phyloP scores from a whole-genome alignment of 176 grass and related monocot species.

The Poa annua region DNA sequence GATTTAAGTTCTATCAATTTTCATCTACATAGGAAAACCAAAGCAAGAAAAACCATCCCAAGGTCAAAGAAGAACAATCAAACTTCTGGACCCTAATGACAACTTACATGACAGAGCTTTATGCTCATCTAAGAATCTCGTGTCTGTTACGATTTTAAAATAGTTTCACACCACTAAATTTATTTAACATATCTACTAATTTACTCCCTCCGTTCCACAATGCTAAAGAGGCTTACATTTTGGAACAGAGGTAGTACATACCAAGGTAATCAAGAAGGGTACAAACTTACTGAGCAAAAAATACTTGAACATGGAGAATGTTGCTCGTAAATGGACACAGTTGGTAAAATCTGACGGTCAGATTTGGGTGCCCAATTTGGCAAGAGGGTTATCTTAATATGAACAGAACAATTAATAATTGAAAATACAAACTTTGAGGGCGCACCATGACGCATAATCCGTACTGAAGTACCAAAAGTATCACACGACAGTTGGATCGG shows the following conservation, averaged over 20 bases:
- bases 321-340: neutral
- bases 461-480: neutral
- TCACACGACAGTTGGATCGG: neutral
- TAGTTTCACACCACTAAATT: neutral
- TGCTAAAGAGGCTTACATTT: too few species aligned
- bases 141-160: neutral
- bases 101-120: neutral
- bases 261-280: neutral
- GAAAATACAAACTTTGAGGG: neutral
- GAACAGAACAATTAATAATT: conserved; percentile 2
- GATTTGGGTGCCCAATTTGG: neutral
- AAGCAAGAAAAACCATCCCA: neutral
- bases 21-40: neutral
- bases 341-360: neutral
- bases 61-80: neutral
- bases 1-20: neutral
- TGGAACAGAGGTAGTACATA: neutral
- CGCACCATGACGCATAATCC: neutral
- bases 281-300: conserved; percentile 1
- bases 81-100: neutral
- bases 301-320: neutral
- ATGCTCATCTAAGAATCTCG: neutral
- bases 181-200: neutral
- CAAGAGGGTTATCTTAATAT: neutral
- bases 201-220: too few species aligned